These are phyloP conservation scores for Termitomyces sp. DNA, from an alignment of 768 basidiomycete genomes.

Conservation along the genomic window DNA sequence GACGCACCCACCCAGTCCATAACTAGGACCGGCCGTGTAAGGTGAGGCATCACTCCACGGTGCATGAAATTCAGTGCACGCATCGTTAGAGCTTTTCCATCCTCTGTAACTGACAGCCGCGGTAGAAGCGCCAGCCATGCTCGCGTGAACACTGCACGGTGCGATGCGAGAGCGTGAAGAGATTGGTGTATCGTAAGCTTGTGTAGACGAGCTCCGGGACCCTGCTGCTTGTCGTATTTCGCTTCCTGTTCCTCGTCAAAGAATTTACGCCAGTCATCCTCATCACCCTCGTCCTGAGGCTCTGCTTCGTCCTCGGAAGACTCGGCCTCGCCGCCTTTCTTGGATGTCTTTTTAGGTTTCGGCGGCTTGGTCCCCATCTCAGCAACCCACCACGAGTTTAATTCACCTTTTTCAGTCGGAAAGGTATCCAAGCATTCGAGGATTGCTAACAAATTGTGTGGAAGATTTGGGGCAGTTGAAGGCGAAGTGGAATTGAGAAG, in stretches of 20 bases:
- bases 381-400: constrained; percentile 77
- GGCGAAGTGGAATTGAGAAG: constrained; percentile 24
- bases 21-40: constrained; percentile 71
- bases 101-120: constrained; percentile 39
- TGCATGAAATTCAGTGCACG: constrained; percentile 77
- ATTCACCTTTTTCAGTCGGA: constrained; percentile 61
- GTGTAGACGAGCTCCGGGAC: constrained; percentile 45
- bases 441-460: constrained; percentile 49
- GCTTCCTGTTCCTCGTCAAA: constrained; percentile 59
- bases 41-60: constrained; percentile 74
- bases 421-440: constrained; percentile 68
- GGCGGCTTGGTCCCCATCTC: constrained; percentile 58
- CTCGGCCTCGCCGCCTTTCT: constrained; percentile 26
- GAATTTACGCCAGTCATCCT: constrained; percentile 79
- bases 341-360: constrained; percentile 35
- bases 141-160: constrained; percentile 75
- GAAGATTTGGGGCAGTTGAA: constrained; percentile 31
- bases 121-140: constrained; percentile 77
- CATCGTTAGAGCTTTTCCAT: constrained; percentile 37
- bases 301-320: constrained; percentile 31
- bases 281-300: constrained; percentile 24
- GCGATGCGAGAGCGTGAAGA: constrained; percentile 69
- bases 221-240: constrained; percentile 26
- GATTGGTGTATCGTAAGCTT: constrained; percentile 72
- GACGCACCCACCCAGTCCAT: constrained; percentile 91